Base-by-base conservation (phyloP, 768 basidiomycete species). In the Suillus plorans region DNA sequence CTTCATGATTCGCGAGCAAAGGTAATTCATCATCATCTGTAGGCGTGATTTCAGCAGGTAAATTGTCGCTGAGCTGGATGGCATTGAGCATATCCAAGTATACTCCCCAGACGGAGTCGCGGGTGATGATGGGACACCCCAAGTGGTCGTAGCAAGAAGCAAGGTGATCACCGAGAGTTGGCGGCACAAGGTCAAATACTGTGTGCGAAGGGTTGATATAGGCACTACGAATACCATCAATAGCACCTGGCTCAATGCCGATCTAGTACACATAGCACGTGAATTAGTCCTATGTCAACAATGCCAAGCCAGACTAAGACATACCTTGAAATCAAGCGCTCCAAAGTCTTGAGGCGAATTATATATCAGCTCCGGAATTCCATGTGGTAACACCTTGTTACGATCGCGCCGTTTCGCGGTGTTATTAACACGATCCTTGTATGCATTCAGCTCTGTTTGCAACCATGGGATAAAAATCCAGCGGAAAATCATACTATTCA, bases 251-350 rank as follows among this genome's bases (percentile, higher is more conserved):
- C 0, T 57, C 31, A 16, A 74, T 68, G 13, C 57, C 37, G 16
- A 77, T 62, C 74, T 25, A 25, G 25, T 75, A 56, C 36, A 5
- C 41, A 13, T 4, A 50, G 18, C 2, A 49, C 12, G 7, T 47
- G 28, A 7, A 42, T 10, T 3, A 55, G 42, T 45, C 16, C 14
- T 5, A 25, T 45, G 6, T 42, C 41, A 5, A 47, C 47, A 49
- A 7, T 49, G 16, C 22, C n/a, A 22, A 25, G 59, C 20, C n/a
- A 55, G 41, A 44, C 28, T n/a, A 63, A 39, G 60, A 31, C 60
- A 9, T 59, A 79, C 81, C 71, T 75, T 76, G 68, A 79, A 83
- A 60, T 83, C 72, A 61, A 41, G 47, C 1, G 65, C 64, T 1
- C 69, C 69, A 68, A 68, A 80, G 2, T 68, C 49, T 3, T 78